phyloP scores from a whole-genome alignment of 2,329 filamentous ascomycete species.

The Penicillium oxalicum region DNA sequence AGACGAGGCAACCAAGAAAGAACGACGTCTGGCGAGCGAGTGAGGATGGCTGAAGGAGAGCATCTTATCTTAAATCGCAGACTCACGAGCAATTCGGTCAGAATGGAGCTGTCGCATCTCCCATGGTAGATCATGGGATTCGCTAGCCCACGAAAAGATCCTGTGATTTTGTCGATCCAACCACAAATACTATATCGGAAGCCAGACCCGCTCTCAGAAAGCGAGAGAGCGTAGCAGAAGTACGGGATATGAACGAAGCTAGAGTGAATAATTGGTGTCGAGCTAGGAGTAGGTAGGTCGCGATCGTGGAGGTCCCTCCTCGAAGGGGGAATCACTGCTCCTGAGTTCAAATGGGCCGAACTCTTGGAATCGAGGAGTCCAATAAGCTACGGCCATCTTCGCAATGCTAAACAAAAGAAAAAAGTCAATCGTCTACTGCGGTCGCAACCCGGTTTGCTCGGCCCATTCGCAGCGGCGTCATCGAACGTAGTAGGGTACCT shows the following conservation, averaged over 20 bases:
- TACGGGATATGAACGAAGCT: slow-evolving; percentile 13
- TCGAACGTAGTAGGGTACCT: slow-evolving; percentile 2
- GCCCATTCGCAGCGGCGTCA: neutral
- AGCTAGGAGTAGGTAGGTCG: slow-evolving; percentile 4
- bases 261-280: slow-evolving; percentile 11
- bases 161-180: slow-evolving; percentile 12
- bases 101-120: slow-evolving; percentile 18
- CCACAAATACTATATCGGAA: slow-evolving; percentile 8
- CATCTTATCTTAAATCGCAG: slow-evolving; percentile 10
- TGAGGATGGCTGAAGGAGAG: slow-evolving; percentile 3
- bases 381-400: no score
- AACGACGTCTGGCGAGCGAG: neutral
- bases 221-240: slow-evolving; percentile 13
- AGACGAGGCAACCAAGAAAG: slow-evolving; percentile 12
- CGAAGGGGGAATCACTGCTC: neutral
- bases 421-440: no score
- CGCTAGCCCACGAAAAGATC: neutral
- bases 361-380: no score
- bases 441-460: no score
- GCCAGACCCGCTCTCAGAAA: slow-evolving; percentile 11
- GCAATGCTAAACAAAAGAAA: no score
- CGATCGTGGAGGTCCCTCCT: slow-evolving; percentile 6
- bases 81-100: neutral
- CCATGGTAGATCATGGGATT: slow-evolving; percentile 5
- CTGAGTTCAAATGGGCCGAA: no score